These are phyloP conservation scores for Chlorencoelia australis DNA, from an alignment of 2,329 filamentous ascomycete species.

Conservation along the genomic window DNA sequence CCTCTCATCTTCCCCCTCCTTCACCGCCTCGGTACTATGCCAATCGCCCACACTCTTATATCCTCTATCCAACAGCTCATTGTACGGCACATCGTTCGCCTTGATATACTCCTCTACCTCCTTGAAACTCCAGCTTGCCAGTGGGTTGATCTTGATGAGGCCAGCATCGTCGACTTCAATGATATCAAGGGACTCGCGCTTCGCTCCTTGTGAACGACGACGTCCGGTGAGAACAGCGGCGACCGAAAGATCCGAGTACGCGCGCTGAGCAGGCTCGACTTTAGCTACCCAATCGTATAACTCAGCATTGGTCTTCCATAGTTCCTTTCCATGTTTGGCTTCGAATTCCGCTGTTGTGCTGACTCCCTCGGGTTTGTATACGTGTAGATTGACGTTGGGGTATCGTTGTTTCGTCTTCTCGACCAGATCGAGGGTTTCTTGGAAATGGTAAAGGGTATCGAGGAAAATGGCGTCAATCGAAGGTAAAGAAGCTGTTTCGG, in stretches of 20 bases:
- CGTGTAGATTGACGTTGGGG: slow-evolving; percentile 69
- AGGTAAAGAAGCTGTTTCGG: slow-evolving; percentile 49
- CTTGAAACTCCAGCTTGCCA: slow-evolving; percentile 87
- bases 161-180: slow-evolving; percentile 83
- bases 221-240: slow-evolving; percentile 88
- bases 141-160: slow-evolving; percentile 93
- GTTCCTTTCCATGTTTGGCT: slow-evolving; percentile 64
- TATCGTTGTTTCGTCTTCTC: slow-evolving; percentile 69
- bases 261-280: slow-evolving; percentile 89
- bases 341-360: slow-evolving; percentile 70
- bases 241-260: slow-evolving; percentile 79
- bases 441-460: slow-evolving; percentile 75
- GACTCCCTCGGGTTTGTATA: slow-evolving; percentile 76
- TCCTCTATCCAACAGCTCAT: slow-evolving; percentile 79
- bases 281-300: slow-evolving; percentile 97
- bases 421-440: slow-evolving; percentile 65
- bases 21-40: slow-evolving; percentile 90
- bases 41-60: slow-evolving; percentile 98
- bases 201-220: slow-evolving; percentile 82
- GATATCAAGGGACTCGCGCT: slow-evolving; percentile 81
- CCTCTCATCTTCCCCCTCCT: slow-evolving; percentile 87
- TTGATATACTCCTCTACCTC: slow-evolving; percentile 84
- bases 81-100: slow-evolving; percentile 85
- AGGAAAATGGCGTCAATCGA: slow-evolving; percentile 66
- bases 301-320: slow-evolving; percentile 81